A percentile compares a stretch with the other conserved stretches of the same genome.
Evolutionary conservation across 1,284 basidiomycete genomes (phyloP).

Genomic region (Tilletiaria anomala): DNA sequence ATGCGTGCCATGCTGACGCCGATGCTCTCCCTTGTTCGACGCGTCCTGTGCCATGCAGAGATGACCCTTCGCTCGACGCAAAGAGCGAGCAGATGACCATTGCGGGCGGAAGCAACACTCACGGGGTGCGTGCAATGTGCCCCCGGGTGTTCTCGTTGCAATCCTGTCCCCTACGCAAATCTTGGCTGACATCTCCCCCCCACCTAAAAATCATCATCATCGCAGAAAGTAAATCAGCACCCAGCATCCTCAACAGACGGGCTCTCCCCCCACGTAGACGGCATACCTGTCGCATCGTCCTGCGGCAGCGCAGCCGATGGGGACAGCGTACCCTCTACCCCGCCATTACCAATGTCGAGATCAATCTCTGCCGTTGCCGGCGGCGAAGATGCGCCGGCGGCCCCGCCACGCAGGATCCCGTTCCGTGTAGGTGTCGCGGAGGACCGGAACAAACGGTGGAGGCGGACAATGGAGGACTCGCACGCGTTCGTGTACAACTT

Average conservation of each 20-base stretch:
- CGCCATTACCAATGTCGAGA: too few species aligned
- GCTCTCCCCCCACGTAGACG: too few species aligned
- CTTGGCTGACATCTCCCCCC: not conserved
- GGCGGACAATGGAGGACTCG: conserved; percentile 92
- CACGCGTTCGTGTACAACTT: conserved; percentile 88
- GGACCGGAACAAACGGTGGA: conserved; percentile 64
- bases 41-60: too few species aligned
- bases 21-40: too few species aligned
- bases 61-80: conserved; percentile 46
- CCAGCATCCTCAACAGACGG: conserved; percentile 18
- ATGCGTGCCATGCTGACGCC: too few species aligned
- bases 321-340: too few species aligned
- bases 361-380: too few species aligned
- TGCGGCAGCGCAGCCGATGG: too few species aligned
- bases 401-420: too few species aligned
- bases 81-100: conserved; percentile 60
- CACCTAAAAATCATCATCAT: conserved; percentile 6
- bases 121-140: conserved; percentile 57
- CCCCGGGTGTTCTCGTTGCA: not conserved
- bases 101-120: conserved; percentile 55
- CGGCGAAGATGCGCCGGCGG: too few species aligned
- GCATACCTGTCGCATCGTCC: too few species aligned
- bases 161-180: not conserved
- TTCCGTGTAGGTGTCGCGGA: conserved; percentile 73
- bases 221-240: conserved; percentile 10